Base-by-base conservation (phyloP, 257 asterid genomes). In the Solanum paucissectum region DNA sequence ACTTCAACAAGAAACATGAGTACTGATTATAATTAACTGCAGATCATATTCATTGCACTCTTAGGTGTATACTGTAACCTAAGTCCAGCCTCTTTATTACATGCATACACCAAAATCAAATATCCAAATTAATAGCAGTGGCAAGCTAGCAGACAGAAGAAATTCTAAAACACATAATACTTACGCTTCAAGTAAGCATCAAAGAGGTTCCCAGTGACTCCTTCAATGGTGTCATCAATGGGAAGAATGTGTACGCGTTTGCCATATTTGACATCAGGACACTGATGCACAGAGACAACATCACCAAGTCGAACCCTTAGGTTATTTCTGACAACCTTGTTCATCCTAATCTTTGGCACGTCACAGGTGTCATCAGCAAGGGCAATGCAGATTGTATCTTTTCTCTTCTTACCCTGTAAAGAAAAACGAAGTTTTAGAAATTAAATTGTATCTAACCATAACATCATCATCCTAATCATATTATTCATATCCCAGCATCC, bases 161-260 rank as follows among this genome's bases (percentile, higher is more conserved):
- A 32, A 84, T 42, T 14, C 44, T 10, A 83, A 44, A 71, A 9
- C 64, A 6, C 52, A 29, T 46, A 32, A 68, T 83, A 89, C 96
- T 93, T 88, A 94, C 97, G 95, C 71, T 93, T 94, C 88, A 94
- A 88, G 89, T 91, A 94, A 52, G 94, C 94, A 40, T 94, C 96
- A 27, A 94, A 94, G 42, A 93, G 91, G 87, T 90, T 92, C 73
- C 98, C 98, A 21, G 98, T 92, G 75, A 94, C 90, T 38, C 98
- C 98, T 92, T 94, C 98, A 76, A 94, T 88, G n/a, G 98, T 91
- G 87, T 94, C 95, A 27, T 93, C 96, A 46, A 95, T 83, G 55
- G 98, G 98, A 84, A 95, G 97, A 88, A 95, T 92, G 93, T 95
- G 98, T 32, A 95, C 96, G 68, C 98, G 98, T 84, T 92, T 94